These are phyloP conservation scores for Haplographium delicatum DNA, from an alignment of 495 filamentous ascomycete genomes.

Conservation along the genomic window DNA sequence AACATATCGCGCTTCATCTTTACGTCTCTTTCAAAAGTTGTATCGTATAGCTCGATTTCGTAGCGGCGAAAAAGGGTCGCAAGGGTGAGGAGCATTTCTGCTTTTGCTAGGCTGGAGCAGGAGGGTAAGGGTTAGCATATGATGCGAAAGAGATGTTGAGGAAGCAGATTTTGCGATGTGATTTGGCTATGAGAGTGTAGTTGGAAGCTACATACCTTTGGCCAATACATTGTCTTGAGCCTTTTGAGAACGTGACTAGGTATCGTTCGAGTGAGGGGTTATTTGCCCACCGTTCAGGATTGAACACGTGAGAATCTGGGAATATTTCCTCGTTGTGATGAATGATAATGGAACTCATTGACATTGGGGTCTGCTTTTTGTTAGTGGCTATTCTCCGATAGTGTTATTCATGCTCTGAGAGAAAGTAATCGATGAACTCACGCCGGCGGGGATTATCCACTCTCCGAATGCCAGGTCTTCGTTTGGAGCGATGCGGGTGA, in stretches of 20 bases:
- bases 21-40: slow-evolving; percentile 31
- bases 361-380: slow-evolving; percentile 35
- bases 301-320: slow-evolving; percentile 34
- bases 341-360: slow-evolving; percentile 33
- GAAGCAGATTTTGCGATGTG: no score
- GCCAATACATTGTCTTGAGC: slow-evolving; percentile 42
- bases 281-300: slow-evolving; percentile 42
- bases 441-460: slow-evolving; percentile 25
- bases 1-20: slow-evolving; percentile 33
- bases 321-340: slow-evolving; percentile 36
- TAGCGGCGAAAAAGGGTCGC: slow-evolving; percentile 26
- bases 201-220: slow-evolving; percentile 33
- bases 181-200: no score
- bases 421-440: no score
- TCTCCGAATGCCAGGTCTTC: slow-evolving; percentile 22
- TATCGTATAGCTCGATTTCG: slow-evolving; percentile 33
- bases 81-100: slow-evolving; percentile 33
- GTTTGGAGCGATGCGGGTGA: slow-evolving; percentile 28
- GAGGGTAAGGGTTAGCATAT: no score
- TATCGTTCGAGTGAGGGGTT: slow-evolving; percentile 30
- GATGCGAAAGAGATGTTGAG: no score
- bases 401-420: no score
- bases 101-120: slow-evolving; percentile 28
- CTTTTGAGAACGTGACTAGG: slow-evolving; percentile 40
- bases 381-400: slow-evolving; percentile 8